Conservation (phyloP, 2,329 filamentous ascomycete species). For the Alternaria arbusti region DNA sequence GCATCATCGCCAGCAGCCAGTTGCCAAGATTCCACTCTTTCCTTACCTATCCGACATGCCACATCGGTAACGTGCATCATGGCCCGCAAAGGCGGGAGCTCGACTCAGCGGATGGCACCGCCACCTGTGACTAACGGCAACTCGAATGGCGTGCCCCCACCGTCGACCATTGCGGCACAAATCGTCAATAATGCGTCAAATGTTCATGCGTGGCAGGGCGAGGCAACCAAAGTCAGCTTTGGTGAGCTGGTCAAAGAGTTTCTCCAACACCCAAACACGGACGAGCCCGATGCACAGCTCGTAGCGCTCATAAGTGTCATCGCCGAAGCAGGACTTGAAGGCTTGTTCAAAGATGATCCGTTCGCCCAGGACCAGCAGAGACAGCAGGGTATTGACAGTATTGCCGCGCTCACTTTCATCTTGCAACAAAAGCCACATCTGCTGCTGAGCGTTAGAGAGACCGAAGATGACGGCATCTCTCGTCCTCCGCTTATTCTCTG, state of each 20-base stretch:
- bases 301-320: slow-evolving; percentile 88
- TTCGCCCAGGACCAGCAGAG: slow-evolving; percentile 66
- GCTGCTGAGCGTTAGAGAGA: slow-evolving; percentile 53
- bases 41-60: slow-evolving; percentile 26
- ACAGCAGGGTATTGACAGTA: slow-evolving; percentile 71
- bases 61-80: slow-evolving; percentile 39
- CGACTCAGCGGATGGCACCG: slow-evolving; percentile 37
- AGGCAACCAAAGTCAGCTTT: slow-evolving; percentile 75
- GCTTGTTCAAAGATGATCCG: slow-evolving; percentile 70
- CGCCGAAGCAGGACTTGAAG: slow-evolving; percentile 77
- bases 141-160: slow-evolving; percentile 49
- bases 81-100: slow-evolving; percentile 50
- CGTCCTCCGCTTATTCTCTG: slow-evolving; percentile 59
- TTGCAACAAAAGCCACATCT: slow-evolving; percentile 76
- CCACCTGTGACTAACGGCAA: slow-evolving; percentile 28
- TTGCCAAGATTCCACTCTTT: not conserved
- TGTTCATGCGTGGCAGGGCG: slow-evolving; percentile 65
- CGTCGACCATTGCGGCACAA: slow-evolving; percentile 86
- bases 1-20: not conserved
- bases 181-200: slow-evolving; percentile 81
- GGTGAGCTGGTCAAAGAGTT: slow-evolving; percentile 74
- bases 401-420: slow-evolving; percentile 77
- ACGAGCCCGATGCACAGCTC: slow-evolving; percentile 72
- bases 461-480: slow-evolving; percentile 39
- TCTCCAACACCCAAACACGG: slow-evolving; percentile 54